Evolutionary conservation across 371 early-diverging fungal genomes (phyloP), one percentile per base, ranked within the genome.

Genomic region (Rhizomucor miehei): DNA sequence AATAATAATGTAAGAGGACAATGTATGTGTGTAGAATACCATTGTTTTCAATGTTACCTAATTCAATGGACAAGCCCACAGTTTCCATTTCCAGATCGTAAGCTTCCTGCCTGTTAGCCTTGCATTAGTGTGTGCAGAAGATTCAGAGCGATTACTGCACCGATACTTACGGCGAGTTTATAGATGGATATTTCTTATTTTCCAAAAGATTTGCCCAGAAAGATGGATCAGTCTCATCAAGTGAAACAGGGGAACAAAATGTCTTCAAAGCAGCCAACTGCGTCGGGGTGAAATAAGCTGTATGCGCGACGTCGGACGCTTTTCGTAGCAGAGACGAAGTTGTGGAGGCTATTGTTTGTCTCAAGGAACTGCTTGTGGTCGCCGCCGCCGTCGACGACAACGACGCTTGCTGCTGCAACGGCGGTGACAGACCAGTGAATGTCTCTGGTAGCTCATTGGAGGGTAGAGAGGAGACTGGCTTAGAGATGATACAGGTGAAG

Each of bases 41-140:
- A 29, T 29, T 29, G 3, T 29, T 5, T 5, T 29, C 3, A 29
- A 8, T 29, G 8, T 50, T 74, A 86, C 88, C 78, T 44, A 87
- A 62, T 54, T 83, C 83, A 50, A 85, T 84, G 1, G 85, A 85
- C 56, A 84, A 59, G 40, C 79, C 76, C 13, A 85, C 73, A 14
- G 84, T 80, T 13, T 79, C 81, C 82, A 86, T 85, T 51, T 89
- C 89, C 44, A 89, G 60, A 56, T 88, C 89, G 65, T 80, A 85
- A 17, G 86, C 84, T 66, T 85, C 85, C 59, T 89, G 87, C 37
- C 89, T 87, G 62, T 25, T 24, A 44, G 51, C n/a, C 23, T 8
- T 11, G n/a, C 29, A n/a, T 13, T 21, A 34, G 17, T 34, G 24
- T 37, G n/a, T 38, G 34, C 25, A n/a, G 1, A 14, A 23, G 20